Evolutionary conservation across 768 basidiomycete genomes (phyloP), one percentile per base, ranked within the genome.

Genomic region (Trametes maxima): DNA sequence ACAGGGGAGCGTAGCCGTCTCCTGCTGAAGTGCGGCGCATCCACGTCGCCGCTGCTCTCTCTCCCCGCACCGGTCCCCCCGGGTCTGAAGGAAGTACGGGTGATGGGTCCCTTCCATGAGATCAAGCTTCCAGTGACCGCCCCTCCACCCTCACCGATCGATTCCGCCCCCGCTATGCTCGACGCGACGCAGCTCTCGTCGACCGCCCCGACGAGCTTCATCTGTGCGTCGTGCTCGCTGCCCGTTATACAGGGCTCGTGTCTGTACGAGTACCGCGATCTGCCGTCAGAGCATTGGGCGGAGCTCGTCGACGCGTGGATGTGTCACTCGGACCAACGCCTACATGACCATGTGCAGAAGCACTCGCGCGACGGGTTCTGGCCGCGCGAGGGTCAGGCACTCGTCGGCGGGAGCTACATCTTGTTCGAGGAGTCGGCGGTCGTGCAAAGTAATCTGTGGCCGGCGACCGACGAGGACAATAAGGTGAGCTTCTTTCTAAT

Each of bases 241-340:
- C 87, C 89, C 12, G 75, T 96, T 36, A 72, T 81, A 13, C 81
- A 88, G 39, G 75, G 81, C 0, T 73, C 83, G 5, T 76, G 74
- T 43, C 71, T 85, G 19, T 63, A 60, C 24, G 77, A 74, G 46
- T 98, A 91, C 73, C 84, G 87, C 40, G 95, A 97, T 70, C 78
- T 98, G 13, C 96, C 96, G 3, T 95, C 92, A 4, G 95, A 98
- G 70, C 90, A 98, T 68, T 98, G 96, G 96, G 89, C 94, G 64
- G 96, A 98, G 72, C 86, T 98, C 16, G 85, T 98, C 19, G 96
- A 98, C 64, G 90, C 95, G 7, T 98, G 96, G 96, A 94, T 98
- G 90, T 98, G 96, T 68, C 96, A 98, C 73, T 74, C 86, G 10
- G 94, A 97, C 69, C 94, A 96, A 76, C 86, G 84, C 44, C 77